Evolutionary conservation across 2,329 filamentous ascomycete species (phyloP).

Genomic region (Grosmannia clavigera): DNA sequence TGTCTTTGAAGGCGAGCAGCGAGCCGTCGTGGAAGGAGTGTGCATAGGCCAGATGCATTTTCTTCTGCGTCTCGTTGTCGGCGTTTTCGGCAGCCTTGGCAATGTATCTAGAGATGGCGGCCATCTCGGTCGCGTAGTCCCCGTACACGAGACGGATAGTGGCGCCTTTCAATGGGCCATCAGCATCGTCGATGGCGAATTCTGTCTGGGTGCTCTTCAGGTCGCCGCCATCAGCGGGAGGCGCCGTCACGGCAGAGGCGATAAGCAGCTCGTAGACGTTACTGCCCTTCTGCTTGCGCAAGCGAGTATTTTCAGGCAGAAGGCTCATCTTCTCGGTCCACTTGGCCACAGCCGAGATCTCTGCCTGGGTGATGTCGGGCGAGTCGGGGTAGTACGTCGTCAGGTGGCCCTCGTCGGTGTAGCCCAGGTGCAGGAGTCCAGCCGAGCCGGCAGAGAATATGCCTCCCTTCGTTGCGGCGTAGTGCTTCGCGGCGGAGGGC

Average conservation of each 20-base stretch:
- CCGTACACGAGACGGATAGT: slow-evolving; percentile 62
- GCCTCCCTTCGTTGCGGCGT: slow-evolving; percentile 55
- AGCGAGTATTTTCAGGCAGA: slow-evolving; percentile 63
- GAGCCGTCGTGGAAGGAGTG: slow-evolving; percentile 65
- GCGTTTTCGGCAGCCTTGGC: slow-evolving; percentile 56
- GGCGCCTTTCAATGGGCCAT: slow-evolving; percentile 50
- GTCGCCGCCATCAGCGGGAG: slow-evolving; percentile 54
- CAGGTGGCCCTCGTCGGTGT: slow-evolving; percentile 61
- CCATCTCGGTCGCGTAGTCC: slow-evolving; percentile 62
- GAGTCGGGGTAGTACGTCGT: slow-evolving; percentile 76
- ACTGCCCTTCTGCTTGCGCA: slow-evolving; percentile 48
- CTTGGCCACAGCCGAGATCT: slow-evolving; percentile 60
- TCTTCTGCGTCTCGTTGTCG: slow-evolving; percentile 60
- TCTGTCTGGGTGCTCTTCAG: slow-evolving; percentile 48
- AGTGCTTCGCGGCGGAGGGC: slow-evolving; percentile 49
- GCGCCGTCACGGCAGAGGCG: slow-evolving; percentile 49
- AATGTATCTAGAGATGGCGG: slow-evolving; percentile 51
- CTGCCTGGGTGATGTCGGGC: slow-evolving; percentile 57
- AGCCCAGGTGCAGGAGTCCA: slow-evolving; percentile 63
- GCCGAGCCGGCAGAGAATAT: slow-evolving; percentile 58
- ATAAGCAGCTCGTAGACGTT: slow-evolving; percentile 58
- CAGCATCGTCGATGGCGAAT: slow-evolving; percentile 47
- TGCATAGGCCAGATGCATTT: slow-evolving; percentile 62
- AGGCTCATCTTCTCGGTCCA: slow-evolving; percentile 59
- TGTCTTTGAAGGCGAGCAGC: slow-evolving; percentile 66